Evolutionary conservation across 257 asterid species (phyloP).

Genomic region (Solanum lignicaule): DNA sequence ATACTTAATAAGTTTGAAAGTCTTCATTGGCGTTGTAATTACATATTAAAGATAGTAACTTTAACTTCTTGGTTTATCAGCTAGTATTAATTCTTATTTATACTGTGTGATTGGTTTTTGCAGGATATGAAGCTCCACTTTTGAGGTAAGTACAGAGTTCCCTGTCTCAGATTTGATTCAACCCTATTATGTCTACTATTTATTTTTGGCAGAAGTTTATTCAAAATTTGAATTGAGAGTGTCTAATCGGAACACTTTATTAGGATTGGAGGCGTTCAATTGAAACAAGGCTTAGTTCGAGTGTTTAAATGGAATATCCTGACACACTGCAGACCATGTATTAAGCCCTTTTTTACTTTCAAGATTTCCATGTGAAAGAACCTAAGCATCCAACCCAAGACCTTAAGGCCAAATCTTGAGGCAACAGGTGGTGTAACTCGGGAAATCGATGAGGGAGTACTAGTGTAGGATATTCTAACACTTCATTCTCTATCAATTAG

Average conservation of each 20-base stretch:
- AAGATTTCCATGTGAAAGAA: not conserved
- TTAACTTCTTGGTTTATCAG: not conserved
- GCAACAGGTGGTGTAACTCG: not conserved
- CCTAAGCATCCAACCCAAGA: not conserved
- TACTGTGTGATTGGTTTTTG: not conserved
- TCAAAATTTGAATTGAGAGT: not conserved
- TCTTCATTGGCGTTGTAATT: not conserved
- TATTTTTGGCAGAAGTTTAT: not conserved
- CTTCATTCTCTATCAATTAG: not conserved
- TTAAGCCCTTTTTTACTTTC: not conserved
- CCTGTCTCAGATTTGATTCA: not conserved
- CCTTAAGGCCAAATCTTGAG: not conserved
- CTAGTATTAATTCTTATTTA: not conserved
- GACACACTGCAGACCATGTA: not conserved
- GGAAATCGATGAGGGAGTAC: not conserved
- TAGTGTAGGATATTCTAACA: not conserved
- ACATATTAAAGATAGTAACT: not conserved
- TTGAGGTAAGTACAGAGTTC: constrained; percentile 33
- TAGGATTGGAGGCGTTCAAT: not conserved
- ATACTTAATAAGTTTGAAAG: not conserved
- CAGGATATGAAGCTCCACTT: constrained; percentile 58
- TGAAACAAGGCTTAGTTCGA: not conserved
- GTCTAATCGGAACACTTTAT: not conserved
- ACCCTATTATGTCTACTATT: not conserved
- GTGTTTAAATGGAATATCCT: not conserved